phyloP scores from a whole-genome alignment of 164 flowering plant genomes.

The Malania oleifera region DNA sequence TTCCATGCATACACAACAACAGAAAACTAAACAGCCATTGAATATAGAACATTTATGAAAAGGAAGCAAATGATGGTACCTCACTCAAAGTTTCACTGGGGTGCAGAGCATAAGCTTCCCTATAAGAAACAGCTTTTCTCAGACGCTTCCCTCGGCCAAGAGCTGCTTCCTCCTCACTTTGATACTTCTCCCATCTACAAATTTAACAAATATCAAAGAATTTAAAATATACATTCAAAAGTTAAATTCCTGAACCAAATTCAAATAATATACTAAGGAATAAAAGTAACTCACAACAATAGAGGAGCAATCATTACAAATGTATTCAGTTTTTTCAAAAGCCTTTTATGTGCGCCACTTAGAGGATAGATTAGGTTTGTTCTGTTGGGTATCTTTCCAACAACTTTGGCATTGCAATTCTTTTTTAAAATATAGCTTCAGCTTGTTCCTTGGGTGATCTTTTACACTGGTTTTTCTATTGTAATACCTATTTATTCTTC shows the following conservation, averaged over 20 bases:
- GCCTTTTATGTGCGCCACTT: neutral
- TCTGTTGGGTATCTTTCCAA: neutral
- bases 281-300: neutral
- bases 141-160: constrained; percentile 98
- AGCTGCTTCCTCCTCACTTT: constrained; percentile 93
- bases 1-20: too few relatives aligned
- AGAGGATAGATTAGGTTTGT: neutral
- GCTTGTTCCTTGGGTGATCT: too few relatives aligned
- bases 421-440: too few relatives aligned
- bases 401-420: too few relatives aligned
- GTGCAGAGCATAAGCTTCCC: constrained; percentile 76
- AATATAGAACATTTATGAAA: neutral
- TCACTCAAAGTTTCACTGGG: constrained; percentile 55
- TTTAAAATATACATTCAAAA: neutral
- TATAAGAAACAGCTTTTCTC: constrained; percentile 90
- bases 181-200: constrained; percentile 92
- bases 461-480: too few relatives aligned
- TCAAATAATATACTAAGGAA: neutral
- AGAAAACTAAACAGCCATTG: too few relatives aligned
- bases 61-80: constrained; percentile 38
- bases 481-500: too few relatives aligned
- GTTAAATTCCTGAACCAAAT: neutral
- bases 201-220: constrained; percentile 3
- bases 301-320: too few relatives aligned
- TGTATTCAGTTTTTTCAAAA: neutral